Base-by-base conservation (phyloP, 2,329 filamentous ascomycete genomes). In the Fusarium foetens region DNA sequence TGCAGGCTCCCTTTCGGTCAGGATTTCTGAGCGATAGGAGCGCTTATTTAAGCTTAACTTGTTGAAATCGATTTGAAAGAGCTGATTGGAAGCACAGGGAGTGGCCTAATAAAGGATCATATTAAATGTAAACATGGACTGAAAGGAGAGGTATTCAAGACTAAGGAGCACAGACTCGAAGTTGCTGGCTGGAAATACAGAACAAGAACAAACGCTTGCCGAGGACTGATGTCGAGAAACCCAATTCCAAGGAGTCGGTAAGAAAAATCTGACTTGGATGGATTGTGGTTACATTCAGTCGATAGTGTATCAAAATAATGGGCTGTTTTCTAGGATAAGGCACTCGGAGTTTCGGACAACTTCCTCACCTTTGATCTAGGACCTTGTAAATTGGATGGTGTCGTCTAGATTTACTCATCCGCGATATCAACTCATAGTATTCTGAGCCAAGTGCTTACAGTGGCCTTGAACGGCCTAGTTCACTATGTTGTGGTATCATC, bases 401-500 rank as follows among this genome's bases (percentile, higher is more conserved):
- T 41, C 25, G 31, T 41, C 41, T 33, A 21, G 14, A 10, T 57
- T 58, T 45, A 16, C 36, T 42, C 13, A 25, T 23, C 29, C 5
- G 21, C 6, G 33, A 57, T 57, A 23, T 13, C 35, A n/a, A 39
- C n/a, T 62, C 36, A 54, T 29, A n/a, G 19, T 12, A 57, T 25
- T 31, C 14, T 27, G 8, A 16, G 5, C n/a, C 13, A 10, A 29
- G 41, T 16, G 41, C 49, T 39, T 53, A 9, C n/a, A 8, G 31
- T 10, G n/a, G 27, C 31, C 23, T n/a, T 14, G 11, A 31, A 36
- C 1, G 31, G 29, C 21, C 29, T 35, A 25, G 19, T 5, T 25
- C 12, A 36, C 27, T 9, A 41, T 14, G 31, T 58, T 53, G 51
- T 70, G 69, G 55, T 21, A 62, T 53, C 48, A 58, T 60, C n/a